Conservation (phyloP, 2,329 filamentous ascomycete species). For the Orbilia oligospora region DNA sequence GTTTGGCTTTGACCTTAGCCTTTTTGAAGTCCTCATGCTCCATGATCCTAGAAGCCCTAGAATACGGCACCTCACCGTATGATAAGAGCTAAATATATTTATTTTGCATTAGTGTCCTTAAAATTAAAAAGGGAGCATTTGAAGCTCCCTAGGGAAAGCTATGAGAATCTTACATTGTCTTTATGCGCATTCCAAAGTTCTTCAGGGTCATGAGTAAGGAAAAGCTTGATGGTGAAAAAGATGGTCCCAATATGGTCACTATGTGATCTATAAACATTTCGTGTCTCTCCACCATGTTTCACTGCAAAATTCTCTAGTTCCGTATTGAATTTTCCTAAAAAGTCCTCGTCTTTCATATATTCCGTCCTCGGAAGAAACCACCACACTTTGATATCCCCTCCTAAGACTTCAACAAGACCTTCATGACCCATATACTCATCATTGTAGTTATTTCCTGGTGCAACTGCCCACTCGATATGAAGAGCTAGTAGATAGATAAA, state of each 20-base stretch:
- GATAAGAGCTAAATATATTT: background rate
- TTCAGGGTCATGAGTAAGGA: background rate
- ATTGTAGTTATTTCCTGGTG: background rate
- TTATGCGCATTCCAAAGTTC: background rate
- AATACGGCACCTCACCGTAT: background rate
- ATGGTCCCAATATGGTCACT: background rate
- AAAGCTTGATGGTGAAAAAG: background rate
- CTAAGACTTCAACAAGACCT: background rate
- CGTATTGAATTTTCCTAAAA: background rate
- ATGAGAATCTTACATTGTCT: background rate
- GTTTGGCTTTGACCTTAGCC: background rate
- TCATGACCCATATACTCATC: background rate
- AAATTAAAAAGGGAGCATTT: too few species aligned
- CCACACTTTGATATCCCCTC: background rate
- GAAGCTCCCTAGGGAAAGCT: background rate
- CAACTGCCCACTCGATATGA: background rate
- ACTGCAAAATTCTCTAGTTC: background rate
- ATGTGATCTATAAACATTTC: background rate
- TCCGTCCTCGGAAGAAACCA: background rate
- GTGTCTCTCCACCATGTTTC: background rate
- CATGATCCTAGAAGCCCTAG: background rate
- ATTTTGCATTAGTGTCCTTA: background rate
- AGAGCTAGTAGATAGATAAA: background rate
- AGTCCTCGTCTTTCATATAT: background rate
- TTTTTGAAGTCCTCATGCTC: background rate